Percentiles rank a stretch among this genome's conserved stretches.
Evolutionary conservation across 2,329 filamentous ascomycete genomes (phyloP).

Genomic region (Cytospora piceicola): DNA sequence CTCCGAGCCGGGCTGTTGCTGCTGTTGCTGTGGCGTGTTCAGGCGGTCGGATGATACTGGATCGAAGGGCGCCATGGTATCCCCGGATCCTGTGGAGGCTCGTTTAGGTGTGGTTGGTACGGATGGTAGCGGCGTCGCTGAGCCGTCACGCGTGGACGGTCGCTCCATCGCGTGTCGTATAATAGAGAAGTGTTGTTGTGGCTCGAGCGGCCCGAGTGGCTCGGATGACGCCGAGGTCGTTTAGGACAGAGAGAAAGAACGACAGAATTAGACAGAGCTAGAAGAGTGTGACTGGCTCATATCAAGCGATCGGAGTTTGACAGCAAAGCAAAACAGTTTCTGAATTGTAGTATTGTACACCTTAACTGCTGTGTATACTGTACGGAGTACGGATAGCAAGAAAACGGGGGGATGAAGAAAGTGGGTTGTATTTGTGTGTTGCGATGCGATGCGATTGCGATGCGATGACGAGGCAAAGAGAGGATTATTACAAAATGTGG

Average conservation of each 20-base stretch:
- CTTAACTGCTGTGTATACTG: constrained; percentile 9
- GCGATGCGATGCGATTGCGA: constrained; percentile 12
- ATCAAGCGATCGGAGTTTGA: neutral
- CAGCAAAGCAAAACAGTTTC: neutral
- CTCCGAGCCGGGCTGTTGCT: constrained; percentile 41
- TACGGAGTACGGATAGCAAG: neutral
- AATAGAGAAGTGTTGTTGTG: neutral
- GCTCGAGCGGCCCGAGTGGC: neutral
- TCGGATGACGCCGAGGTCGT: neutral
- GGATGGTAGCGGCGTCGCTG: constrained; percentile 24
- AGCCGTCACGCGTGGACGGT: constrained; percentile 19
- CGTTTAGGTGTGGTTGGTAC: constrained; percentile 18
- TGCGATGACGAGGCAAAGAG: constrained; percentile 9
- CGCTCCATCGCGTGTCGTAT: constrained; percentile 24
- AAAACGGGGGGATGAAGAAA: neutral
- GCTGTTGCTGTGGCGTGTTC: constrained; percentile 46
- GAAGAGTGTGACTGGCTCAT: neutral
- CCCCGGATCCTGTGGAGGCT: constrained; percentile 9
- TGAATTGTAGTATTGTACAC: constrained; percentile 3
- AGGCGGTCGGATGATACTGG: constrained; percentile 66
- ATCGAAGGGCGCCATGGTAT: constrained; percentile 53
- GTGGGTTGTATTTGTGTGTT: neutral
- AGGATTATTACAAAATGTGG: neutral
- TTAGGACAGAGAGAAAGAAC: constrained; percentile 4
- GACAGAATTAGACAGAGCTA: neutral